These are phyloP conservation scores for Aeminium ludgeri DNA, from an alignment of 495 filamentous ascomycete genomes.

Conservation along the genomic window DNA sequence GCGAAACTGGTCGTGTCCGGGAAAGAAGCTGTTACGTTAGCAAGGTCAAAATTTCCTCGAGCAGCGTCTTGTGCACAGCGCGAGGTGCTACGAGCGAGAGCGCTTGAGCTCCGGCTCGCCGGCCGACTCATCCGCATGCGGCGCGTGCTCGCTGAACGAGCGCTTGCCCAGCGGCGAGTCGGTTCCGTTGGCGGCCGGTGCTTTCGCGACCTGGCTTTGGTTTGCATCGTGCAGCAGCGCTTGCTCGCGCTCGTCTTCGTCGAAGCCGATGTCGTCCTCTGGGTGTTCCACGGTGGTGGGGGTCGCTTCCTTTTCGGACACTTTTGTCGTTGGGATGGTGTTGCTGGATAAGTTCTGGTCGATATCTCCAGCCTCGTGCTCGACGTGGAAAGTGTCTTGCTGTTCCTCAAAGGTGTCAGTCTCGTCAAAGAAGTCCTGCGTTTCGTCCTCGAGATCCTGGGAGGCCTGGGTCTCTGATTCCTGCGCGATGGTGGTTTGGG, in stretches of 20 bases:
- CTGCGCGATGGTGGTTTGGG: too few species aligned
- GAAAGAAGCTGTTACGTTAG: too few species aligned
- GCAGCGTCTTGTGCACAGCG: too few species aligned
- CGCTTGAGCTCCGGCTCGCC: constrained; percentile 8
- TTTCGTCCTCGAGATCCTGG: background rate
- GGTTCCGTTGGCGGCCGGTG: background rate
- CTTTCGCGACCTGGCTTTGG: background rate
- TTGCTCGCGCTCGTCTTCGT: constrained; percentile 8
- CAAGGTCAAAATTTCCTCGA: too few species aligned
- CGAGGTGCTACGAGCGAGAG: too few species aligned
- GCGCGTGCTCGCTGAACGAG: constrained; percentile 7
- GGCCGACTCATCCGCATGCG: constrained; percentile 1
- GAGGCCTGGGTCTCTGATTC: too few species aligned
- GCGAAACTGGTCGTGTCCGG: too few species aligned
- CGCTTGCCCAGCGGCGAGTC: constrained; percentile 12
- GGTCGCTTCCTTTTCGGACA: too few species aligned
- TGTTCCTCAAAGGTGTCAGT: background rate
- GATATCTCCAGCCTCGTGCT: too few species aligned
- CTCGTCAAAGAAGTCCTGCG: background rate
- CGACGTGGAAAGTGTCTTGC: too few species aligned
- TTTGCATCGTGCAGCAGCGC: constrained; percentile 3
- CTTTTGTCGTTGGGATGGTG: too few species aligned
- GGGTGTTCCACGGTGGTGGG: background rate
- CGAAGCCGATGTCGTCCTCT: constrained; percentile 12
- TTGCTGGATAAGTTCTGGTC: too few species aligned